Conservation (phyloP, 768 basidiomycete species). For the Mycena vitilis region DNA sequence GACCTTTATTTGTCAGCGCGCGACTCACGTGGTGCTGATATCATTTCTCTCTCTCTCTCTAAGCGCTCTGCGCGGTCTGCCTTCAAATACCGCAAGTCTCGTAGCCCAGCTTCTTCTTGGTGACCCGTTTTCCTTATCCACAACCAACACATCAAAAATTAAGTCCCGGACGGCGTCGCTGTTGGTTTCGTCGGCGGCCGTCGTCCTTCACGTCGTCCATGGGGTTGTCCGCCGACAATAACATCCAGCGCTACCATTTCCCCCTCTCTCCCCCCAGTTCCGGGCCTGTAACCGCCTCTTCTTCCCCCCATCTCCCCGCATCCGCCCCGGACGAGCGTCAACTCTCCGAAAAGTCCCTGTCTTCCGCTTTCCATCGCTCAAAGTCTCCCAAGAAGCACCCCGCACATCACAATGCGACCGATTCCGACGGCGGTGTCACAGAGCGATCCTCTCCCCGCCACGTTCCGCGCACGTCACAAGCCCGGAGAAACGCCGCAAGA, state of each 20-base stretch:
- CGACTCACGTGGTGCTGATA: not conserved
- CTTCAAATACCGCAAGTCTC: no score
- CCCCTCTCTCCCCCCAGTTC: slow-evolving; percentile 63
- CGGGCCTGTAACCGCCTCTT: slow-evolving; percentile 51
- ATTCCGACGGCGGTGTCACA: slow-evolving; percentile 60
- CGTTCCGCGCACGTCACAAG: slow-evolving; percentile 38
- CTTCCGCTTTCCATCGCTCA: slow-evolving; percentile 35
- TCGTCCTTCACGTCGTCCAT: slow-evolving; percentile 30
- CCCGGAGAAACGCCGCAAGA: slow-evolving; percentile 47
- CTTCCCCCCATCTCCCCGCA: slow-evolving; percentile 50
- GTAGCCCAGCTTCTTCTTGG: not conserved
- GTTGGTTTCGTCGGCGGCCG: slow-evolving; percentile 12
- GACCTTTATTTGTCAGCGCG: no score
- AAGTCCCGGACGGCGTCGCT: not conserved
- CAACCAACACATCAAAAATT: not conserved
- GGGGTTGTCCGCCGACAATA: slow-evolving; percentile 41
- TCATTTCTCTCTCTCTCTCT: slow-evolving; percentile 7
- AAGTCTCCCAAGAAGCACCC: slow-evolving; percentile 42
- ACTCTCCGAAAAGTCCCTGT: slow-evolving; percentile 38
- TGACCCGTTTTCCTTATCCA: not conserved
- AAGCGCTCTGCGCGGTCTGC: slow-evolving; percentile 3
- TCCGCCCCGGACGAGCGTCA: slow-evolving; percentile 42
- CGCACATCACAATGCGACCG: slow-evolving; percentile 47
- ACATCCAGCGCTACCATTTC: slow-evolving; percentile 47
- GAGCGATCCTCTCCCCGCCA: slow-evolving; percentile 50